Base-by-base conservation (phyloP, 257 asterid genomes). In the Lycium barbarum region DNA sequence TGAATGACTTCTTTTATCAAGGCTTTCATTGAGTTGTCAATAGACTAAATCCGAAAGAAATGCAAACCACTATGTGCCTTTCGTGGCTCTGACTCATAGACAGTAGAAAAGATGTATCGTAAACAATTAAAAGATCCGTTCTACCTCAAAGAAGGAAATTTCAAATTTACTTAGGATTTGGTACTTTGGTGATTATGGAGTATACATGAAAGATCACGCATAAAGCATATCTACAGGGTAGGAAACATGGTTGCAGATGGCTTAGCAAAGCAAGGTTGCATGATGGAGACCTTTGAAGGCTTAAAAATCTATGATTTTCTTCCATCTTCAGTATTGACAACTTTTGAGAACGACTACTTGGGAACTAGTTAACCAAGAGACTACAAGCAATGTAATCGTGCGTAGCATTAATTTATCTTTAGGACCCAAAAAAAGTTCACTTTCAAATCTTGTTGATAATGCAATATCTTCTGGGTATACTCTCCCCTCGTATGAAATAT, bases 11-110 rank as follows among this genome's bases (percentile, higher is more conserved):
- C 58, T 9, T 71, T 47, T 43, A 47, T 45, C 53, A 72, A n/a
- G 36, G 80, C 80, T 72, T 73, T 20, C 80, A 2, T 43, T 43
- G 80, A 10, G 58, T 45, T 45, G 35, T 72, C 80, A 45, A 26
- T 10, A 47, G 33, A 26, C 33, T 26, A 26, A 26, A 26, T 26
- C 33, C 36, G 0, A 11, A 57, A 26, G 80, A 72, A 45, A 72
- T 57, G 45, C 80, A 72, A 71, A 43, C 58, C 47, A 10, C 2
- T 6, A 72, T 72, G 55, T 15, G 9, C 9, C 53, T n/a, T 72
- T n/a, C 2, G 80, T 73, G 18, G 59, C 80, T 67, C 59, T 73
- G n/a, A 47, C 76, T 11, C 22, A 7, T 11, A 36, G 47, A 49
- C 40, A 20, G n/a, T 47, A 47, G 40, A 47, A 47, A 73, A 11